Evolutionary conservation across 2,329 filamentous ascomycete species (phyloP).

Genomic region (Pseudogymnoascus sp.): DNA sequence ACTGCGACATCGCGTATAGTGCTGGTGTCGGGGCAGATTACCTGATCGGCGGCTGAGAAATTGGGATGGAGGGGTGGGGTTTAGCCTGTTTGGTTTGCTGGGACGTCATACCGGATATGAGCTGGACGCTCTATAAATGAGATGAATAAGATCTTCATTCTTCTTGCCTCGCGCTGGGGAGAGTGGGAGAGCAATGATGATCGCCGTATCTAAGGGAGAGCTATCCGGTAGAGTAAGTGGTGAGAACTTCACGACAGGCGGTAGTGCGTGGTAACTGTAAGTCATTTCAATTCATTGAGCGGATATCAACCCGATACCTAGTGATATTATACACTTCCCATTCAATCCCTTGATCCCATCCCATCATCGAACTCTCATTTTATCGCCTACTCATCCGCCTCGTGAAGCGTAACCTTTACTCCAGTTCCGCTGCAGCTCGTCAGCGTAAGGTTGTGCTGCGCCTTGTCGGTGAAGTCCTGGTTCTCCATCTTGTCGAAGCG

Average conservation of each 20-base stretch:
- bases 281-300: slow-evolving; percentile 3
- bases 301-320: background rate
- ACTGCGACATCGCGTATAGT: background rate
- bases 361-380: background rate
- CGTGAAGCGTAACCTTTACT: slow-evolving; percentile 29
- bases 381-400: slow-evolving; percentile 15
- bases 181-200: background rate
- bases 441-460: slow-evolving; percentile 23
- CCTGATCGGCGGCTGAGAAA: background rate
- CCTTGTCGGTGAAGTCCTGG: slow-evolving; percentile 26
- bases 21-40: background rate
- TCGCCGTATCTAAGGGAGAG: background rate
- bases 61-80: background rate
- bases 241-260: background rate
- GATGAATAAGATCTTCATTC: background rate
- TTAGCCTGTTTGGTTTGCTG: slow-evolving; percentile 2
- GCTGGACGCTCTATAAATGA: too few relatives aligned
- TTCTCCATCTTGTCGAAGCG: slow-evolving; percentile 29
- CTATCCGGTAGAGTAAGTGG: background rate
- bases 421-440: slow-evolving; percentile 28
- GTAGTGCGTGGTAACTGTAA: background rate
- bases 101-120: background rate
- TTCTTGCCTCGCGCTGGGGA: background rate
- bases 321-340: background rate
- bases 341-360: background rate